Base-by-base conservation (phyloP, 352 stramenopile genomes). In the Phytophthora megakarya region DNA sequence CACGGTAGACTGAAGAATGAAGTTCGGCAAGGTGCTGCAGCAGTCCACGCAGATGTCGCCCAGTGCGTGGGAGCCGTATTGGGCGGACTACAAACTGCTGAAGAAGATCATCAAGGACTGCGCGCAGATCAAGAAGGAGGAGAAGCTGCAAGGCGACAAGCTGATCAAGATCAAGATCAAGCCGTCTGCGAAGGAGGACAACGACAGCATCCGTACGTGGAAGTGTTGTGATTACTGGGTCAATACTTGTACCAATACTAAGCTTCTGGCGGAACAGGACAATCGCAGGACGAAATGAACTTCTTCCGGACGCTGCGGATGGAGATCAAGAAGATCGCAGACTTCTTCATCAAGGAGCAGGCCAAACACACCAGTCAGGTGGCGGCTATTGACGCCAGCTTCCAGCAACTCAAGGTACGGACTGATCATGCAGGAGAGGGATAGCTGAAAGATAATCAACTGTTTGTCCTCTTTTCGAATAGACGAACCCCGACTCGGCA, bases 71-170 rank as follows among this genome's bases (percentile, higher is more conserved):
- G 86, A 93, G 63, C 45, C 72, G 16, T 85, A 76, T 58, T 96
- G 88, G 88, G 80, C 90, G 28, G 86, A 96, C 75, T 96, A 96
- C 77, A 96, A 96, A 65, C 67, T 90, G 58, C 84, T 96, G 46
- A 96, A 96, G 78, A 80, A 84, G 61, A 94, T 94, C 66, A 95
- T 96, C 70, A 96, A 96, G 62, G 88, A 95, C 73, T 96, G 87
- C 65, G 87, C 85, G 42, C 84, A 94, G 73, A 87, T 96, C 55
- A 80, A 86, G 40, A 93, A 90, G 39, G 84, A 96, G 57, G 86
- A 95, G 59, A 93, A 94, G 62, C 75, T 94, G 45, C 78, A 90
- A 47, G 82, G 81, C 54, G 77, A 87, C 43, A 88, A 79, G 43
- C 76, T 92, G 25, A 48, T 86, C 52, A 89, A 89, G 60, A 89